Percentiles rank a stretch among this genome's conserved stretches.
These are phyloP conservation scores for Annulohypoxylon nitens DNA, from an alignment of 495 filamentous ascomycete species.

Conservation along the genomic window DNA sequence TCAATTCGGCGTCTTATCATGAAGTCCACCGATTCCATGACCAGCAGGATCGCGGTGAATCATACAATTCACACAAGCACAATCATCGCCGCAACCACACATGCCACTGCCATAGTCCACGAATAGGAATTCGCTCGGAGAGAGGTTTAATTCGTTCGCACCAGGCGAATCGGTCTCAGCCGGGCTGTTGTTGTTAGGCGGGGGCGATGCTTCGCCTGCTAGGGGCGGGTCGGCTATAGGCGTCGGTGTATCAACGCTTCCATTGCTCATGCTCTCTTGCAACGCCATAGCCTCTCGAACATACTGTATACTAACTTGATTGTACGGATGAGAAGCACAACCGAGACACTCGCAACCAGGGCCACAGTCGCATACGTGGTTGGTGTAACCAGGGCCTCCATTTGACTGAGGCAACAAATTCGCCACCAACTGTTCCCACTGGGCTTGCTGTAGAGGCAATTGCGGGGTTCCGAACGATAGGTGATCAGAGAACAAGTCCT, in stretches of 20 bases:
- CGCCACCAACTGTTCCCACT: slow-evolving; percentile 54
- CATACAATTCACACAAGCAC: slow-evolving; percentile 64
- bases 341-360: slow-evolving; percentile 76
- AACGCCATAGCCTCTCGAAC: slow-evolving; percentile 58
- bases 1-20: slow-evolving; percentile 28
- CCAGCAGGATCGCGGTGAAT: slow-evolving; percentile 49
- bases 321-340: slow-evolving; percentile 79
- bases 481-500: slow-evolving; percentile 50
- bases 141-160: slow-evolving; percentile 59
- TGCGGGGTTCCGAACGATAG: slow-evolving; percentile 56
- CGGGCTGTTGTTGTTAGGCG: slow-evolving; percentile 51
- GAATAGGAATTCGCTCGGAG: slow-evolving; percentile 63
- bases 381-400: slow-evolving; percentile 39
- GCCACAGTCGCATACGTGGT: slow-evolving; percentile 73
- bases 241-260: slow-evolving; percentile 23
- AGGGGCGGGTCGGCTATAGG: slow-evolving; percentile 29
- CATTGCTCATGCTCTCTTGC: slow-evolving; percentile 29
- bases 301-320: slow-evolving; percentile 75
- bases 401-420: slow-evolving; percentile 32
- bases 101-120: slow-evolving; percentile 56
- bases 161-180: slow-evolving; percentile 58
- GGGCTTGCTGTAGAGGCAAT: slow-evolving; percentile 57
- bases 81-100: slow-evolving; percentile 68
- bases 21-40: slow-evolving; percentile 4
- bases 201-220: slow-evolving; percentile 41